A percentile compares a stretch with the other conserved stretches of the same genome.
Conservation (phyloP, 179 eudicot genomes). For the Sideroxylon spinosum region DNA sequence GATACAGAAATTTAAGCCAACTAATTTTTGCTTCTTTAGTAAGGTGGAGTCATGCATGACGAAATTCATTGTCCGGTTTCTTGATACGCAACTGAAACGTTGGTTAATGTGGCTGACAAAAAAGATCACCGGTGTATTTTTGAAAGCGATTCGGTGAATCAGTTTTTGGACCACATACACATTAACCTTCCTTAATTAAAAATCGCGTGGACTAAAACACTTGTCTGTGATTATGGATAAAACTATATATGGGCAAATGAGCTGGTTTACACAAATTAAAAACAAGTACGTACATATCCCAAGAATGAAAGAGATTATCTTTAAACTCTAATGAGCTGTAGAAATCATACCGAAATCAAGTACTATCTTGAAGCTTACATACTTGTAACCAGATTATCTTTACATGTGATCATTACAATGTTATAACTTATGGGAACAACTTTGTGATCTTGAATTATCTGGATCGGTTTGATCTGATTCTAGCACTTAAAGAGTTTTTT, state of each 20-base stretch:
- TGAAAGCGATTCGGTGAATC: background rate
- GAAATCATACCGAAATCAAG: too few relatives aligned
- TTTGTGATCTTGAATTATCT: too few relatives aligned
- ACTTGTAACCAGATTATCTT: too few relatives aligned
- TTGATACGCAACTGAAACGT: background rate
- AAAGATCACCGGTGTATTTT: background rate
- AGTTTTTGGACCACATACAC: background rate
- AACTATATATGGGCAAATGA: background rate
- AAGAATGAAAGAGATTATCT: too few relatives aligned
- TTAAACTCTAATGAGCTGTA: too few relatives aligned
- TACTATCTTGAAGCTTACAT: too few relatives aligned
- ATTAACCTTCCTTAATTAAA: too few relatives aligned
- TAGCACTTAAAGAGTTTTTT: too few relatives aligned
- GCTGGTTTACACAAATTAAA: background rate
- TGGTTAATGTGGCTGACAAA: background rate
- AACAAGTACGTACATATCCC: too few relatives aligned
- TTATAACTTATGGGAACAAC: too few relatives aligned
- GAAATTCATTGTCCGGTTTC: background rate
- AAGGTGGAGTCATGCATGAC: constrained; percentile 1
- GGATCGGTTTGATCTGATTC: too few relatives aligned
- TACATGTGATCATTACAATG: too few relatives aligned
- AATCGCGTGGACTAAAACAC: background rate
- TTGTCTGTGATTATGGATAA: background rate
- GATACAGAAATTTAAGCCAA: background rate
- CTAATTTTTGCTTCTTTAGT: background rate